A percentile compares a stretch with the other conserved stretches of the same genome.
Conservation (phyloP, 2,329 filamentous ascomycete species). For the Ophiocordyceps camponoti-leonardi region DNA sequence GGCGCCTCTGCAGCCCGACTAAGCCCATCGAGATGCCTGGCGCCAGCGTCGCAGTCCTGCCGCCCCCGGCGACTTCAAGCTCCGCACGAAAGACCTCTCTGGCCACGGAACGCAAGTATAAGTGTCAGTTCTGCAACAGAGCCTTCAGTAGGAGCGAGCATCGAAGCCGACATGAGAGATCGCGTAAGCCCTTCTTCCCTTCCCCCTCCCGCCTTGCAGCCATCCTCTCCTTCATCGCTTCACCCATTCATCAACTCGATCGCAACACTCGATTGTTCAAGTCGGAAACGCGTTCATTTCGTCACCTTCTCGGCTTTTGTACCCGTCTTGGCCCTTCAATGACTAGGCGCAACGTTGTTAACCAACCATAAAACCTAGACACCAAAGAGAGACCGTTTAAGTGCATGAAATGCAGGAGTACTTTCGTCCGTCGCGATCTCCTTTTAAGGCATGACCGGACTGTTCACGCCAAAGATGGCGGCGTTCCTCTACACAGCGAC, state of each 20-base stretch:
- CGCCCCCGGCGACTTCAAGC: constrained; percentile 48
- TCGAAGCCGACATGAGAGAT: constrained; percentile 89
- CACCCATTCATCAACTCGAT: neutral
- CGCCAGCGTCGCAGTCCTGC: constrained; percentile 47
- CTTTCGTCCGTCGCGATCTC: constrained; percentile 92
- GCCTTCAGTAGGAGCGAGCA: constrained; percentile 97
- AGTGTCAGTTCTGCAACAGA: constrained; percentile 96
- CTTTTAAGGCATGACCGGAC: constrained; percentile 94
- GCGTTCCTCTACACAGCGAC: constrained; percentile 83
- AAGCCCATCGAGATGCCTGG: constrained; percentile 44
- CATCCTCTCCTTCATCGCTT: neutral
- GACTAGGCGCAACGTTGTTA: neutral
- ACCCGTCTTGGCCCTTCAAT: neutral
- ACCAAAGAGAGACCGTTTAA: constrained; percentile 99
- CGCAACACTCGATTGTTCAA: neutral
- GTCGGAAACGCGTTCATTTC: neutral
- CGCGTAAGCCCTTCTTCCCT: constrained; percentile 55
- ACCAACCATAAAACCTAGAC: constrained; percentile 40
- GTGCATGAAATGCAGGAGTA: constrained; percentile 94
- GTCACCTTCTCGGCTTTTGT: neutral
- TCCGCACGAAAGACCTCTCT: constrained; percentile 60
- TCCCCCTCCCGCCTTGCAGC: constrained; percentile 15
- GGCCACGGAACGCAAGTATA: constrained; percentile 94
- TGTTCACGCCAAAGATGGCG: constrained; percentile 95
- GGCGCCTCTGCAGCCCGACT: constrained; percentile 15